A percentile compares a stretch with the other conserved stretches of the same genome.
Evolutionary conservation across 1,284 basidiomycete species (phyloP).

Genomic region (Marasmius sp.): DNA sequence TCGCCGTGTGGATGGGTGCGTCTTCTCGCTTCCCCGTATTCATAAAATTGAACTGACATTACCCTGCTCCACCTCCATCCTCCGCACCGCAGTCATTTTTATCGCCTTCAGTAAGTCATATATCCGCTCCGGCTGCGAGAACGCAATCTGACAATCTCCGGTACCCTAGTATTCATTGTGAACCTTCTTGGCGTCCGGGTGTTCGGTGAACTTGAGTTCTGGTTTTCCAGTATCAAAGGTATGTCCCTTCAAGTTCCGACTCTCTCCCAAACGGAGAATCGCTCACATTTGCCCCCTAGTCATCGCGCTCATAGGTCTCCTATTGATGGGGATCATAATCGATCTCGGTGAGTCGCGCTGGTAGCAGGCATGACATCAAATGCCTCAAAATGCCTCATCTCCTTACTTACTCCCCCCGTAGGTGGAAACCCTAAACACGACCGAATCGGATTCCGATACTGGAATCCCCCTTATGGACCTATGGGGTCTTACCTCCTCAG

Average conservation of each 20-base stretch:
- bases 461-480: constrained; percentile 46
- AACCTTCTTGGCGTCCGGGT: constrained; percentile 55
- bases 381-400: background rate
- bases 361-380: too few species aligned
- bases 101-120: constrained; percentile 49
- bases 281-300: constrained; percentile 28
- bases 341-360: constrained; percentile 33
- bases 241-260: background rate
- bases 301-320: constrained; percentile 56
- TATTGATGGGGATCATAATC: constrained; percentile 60
- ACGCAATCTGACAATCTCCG: constrained; percentile 3
- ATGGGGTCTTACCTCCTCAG: constrained; percentile 46
- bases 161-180: constrained; percentile 43
- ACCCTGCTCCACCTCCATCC: too few species aligned
- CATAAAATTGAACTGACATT: too few species aligned
- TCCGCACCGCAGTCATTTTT: constrained; percentile 43
- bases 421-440: constrained; percentile 67
- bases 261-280: background rate
- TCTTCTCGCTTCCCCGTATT: constrained; percentile 1
- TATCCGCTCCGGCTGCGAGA: background rate
- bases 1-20: constrained; percentile 59
- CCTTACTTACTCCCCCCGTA: constrained; percentile 11
- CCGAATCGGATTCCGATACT: constrained; percentile 68
- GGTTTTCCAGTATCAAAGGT: constrained; percentile 54
- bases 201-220: constrained; percentile 64